Evolutionary conservation across 306 rosid genomes (phyloP).

Genomic region (Cicer yamashitae): DNA sequence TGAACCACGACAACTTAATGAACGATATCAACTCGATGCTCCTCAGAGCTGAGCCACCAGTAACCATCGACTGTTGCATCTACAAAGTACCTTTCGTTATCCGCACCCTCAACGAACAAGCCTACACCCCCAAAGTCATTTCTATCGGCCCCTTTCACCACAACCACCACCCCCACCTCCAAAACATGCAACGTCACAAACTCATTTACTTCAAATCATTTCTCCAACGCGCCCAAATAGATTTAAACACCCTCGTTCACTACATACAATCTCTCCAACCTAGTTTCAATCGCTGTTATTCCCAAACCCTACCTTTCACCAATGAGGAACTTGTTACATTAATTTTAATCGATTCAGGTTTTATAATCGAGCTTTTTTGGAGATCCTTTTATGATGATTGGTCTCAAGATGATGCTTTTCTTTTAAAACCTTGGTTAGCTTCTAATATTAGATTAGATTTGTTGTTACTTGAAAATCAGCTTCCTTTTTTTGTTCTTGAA

Average conservation of each 20-base stretch:
- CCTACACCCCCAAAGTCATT: slow-evolving; percentile 49
- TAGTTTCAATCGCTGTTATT: slow-evolving; percentile 23
- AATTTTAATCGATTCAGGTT: slow-evolving; percentile 40
- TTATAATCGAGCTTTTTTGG: slow-evolving; percentile 41
- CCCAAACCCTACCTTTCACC: neutral
- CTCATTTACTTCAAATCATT: slow-evolving; percentile 31
- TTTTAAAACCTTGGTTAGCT: slow-evolving; percentile 32
- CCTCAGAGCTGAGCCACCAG: neutral
- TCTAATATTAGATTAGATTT: slow-evolving; percentile 21
- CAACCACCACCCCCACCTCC: neutral
- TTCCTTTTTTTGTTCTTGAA: slow-evolving; percentile 41
- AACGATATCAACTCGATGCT: neutral
- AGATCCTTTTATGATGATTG: neutral
- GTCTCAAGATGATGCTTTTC: neutral
- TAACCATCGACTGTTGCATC: slow-evolving; percentile 36
- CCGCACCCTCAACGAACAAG: slow-evolving; percentile 38
- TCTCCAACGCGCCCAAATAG: neutral
- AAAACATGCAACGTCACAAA: slow-evolving; percentile 41
- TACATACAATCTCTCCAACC: neutral
- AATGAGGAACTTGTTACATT: slow-evolving; percentile 36
- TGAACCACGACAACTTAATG: slow-evolving; percentile 7
- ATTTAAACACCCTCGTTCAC: neutral
- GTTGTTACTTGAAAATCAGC: slow-evolving; percentile 45
- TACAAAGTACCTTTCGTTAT: slow-evolving; percentile 42
- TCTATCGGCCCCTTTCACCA: slow-evolving; percentile 54